phyloP scores from a whole-genome alignment of 2,329 filamentous ascomycete species.

The Talaromyces islandicus region DNA sequence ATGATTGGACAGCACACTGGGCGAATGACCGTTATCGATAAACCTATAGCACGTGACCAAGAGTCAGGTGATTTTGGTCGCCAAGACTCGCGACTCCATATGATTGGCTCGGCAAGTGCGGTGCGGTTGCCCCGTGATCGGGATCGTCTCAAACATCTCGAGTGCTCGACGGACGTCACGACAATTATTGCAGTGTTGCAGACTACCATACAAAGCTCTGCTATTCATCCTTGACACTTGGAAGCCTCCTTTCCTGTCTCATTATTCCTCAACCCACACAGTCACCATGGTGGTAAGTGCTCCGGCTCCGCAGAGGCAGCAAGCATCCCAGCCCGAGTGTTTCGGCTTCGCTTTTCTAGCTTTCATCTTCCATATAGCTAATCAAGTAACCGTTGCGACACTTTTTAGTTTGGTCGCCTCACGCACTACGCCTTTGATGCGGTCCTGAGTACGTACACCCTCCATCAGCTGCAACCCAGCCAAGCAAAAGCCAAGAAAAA shows the following conservation, averaged over 20 bases:
- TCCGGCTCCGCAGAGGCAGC: conserved; percentile 14
- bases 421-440: conserved; percentile 96
- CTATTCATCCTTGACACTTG: neutral
- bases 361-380: neutral
- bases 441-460: conserved; percentile 65
- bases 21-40: neutral
- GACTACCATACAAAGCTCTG: neutral
- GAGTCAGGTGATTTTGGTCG: neutral
- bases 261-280: neutral
- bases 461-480: neutral
- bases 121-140: neutral
- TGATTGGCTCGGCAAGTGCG: conserved; percentile 1
- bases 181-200: too few species aligned
- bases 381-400: neutral
- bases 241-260: neutral
- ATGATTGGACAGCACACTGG: neutral
- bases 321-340: conserved; percentile 54
- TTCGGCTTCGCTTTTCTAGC: conserved; percentile 25
- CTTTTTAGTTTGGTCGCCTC: conserved; percentile 79
- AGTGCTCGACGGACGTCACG: neutral
- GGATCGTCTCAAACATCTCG: neutral
- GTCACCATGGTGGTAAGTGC: conserved; percentile 44
- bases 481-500: neutral
- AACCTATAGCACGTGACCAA: neutral
- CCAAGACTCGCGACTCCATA: neutral